These are phyloP conservation scores for Liquidambar formosana DNA, from an alignment of 164 flowering plant genomes.

Conservation along the genomic window DNA sequence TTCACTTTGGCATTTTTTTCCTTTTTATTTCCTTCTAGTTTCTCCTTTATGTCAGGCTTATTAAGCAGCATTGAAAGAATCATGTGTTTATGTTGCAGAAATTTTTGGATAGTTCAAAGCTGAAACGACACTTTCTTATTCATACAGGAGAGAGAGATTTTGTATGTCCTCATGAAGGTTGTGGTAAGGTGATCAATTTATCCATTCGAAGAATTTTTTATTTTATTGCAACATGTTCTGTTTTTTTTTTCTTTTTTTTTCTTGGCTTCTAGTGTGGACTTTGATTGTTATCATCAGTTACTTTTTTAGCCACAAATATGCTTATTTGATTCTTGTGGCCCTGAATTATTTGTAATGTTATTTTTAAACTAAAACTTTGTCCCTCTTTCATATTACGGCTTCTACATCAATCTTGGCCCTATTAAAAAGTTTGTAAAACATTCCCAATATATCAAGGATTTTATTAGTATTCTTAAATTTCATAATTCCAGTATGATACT, in stretches of 20 bases:
- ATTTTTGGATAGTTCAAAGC: conserved; percentile 96
- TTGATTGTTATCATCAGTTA: not conserved
- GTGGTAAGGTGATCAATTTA: conserved; percentile 81
- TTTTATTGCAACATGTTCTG: not conserved
- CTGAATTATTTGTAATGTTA: too few species aligned
- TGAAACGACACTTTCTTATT: conserved; percentile 90
- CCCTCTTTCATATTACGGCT: too few species aligned
- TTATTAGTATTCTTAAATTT: too few species aligned
- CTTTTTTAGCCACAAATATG: not conserved
- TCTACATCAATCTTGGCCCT: too few species aligned
- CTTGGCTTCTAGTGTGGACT: not conserved
- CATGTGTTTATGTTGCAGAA: conserved; percentile 55
- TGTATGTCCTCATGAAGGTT: conserved; percentile 91
- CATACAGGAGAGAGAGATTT: conserved; percentile 95
- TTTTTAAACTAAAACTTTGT: too few species aligned
- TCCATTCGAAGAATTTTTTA: not conserved
- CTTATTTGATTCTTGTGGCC: too few species aligned
- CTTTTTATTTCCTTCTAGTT: not conserved
- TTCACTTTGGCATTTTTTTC: not conserved
- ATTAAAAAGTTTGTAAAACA: too few species aligned
- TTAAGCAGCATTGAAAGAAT: not conserved
- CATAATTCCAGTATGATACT: too few species aligned
- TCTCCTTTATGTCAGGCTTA: not conserved
- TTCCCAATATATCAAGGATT: too few species aligned
- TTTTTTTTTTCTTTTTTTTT: not conserved